Evolutionary conservation across 2,329 filamentous ascomycete species (phyloP), one percentile per base, ranked within the genome.

Genomic region (Neofusicoccum umdonicola): DNA sequence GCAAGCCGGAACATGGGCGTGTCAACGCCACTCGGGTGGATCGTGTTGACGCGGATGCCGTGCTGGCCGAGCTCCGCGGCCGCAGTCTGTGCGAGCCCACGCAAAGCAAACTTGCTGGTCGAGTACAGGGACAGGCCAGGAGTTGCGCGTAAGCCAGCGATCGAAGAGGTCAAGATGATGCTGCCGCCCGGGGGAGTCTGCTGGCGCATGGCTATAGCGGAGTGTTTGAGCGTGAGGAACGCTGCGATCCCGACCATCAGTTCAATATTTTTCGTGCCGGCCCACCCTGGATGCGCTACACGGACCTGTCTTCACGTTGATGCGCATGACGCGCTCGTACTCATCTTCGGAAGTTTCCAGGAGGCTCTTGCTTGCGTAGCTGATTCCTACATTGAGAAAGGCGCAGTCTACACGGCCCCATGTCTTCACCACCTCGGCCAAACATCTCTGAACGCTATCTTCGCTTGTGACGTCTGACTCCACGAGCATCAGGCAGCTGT

Each of bases 11-110:
- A 78, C 63, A 76, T 73, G 6, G 75, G 73, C 2, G 73, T 73
- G 42, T 77, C 72, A 27, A 79, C 73, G 45, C 76, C 76, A 52
- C 75, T 76, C 4, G 76, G 77, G 66, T 79, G 77, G 15, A 79
- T 75, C 2, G 76, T 78, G 68, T 78, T 79, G 62, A 78, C 77
- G 34, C 77, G 74, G 65, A 78, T 78, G 47, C 73, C 73, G 58
- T 72, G 69, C 37, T 73, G 73, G 8, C 76, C 77, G 3, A 79
- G 69, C 65, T 78, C 77, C 17, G 72, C 71, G 7, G 77, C 76
- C 31, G 77, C 77, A 6, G 76, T 76, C 5, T 75, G 69, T 34
- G 75, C 75, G n/a, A 79, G 73, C 13, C 77, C 77, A 6, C 76
- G 73, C 7, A 75, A 66, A 13, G 77, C 77, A 52, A 78, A 78